Evolutionary conservation across 495 filamentous ascomycete species (phyloP), one percentile per base, ranked within the genome.

Genomic region (Xylaria venustula): DNA sequence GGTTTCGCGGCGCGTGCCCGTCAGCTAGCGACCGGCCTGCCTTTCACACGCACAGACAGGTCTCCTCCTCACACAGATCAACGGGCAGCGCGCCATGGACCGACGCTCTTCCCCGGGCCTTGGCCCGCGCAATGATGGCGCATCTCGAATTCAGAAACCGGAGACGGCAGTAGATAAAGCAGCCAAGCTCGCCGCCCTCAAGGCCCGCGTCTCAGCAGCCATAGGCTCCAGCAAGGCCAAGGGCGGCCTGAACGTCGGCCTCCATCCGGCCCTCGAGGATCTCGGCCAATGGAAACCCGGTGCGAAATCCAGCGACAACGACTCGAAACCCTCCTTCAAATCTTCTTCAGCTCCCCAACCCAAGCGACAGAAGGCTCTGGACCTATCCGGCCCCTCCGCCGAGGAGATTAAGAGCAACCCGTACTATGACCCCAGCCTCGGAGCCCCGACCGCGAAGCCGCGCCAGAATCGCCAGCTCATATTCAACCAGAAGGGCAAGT

Each of bases 401-500:
- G 90, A 92, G 3, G 58, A 68, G 14, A 62, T 69, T 32, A 76
- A 73, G 63, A 85, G 83, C 61, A 97, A 97, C 58, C 93, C 92
- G 2, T 96, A 96, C 67, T 95, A 88, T 60, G 94, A 97, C 67
- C 79, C 88, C 2, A 89, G 76, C 67, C 71, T 92, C 5, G 84
- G 84, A 32, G 81, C 82, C 3, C 84, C 85, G 2, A 77, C 84
- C 7, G 82, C 82, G 25, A 89, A 80, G 50, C 81, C 81, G 22
- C 83, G 91, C 37, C 78, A 88, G 54, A 79, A 89, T 1, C 85
- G 89, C 44, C 85, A 91, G 64, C 83, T 98, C 19, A 73, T 91
- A 11, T 98, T 98, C 81, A 96, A 97, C 75, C 87, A 93, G 67
- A 96, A 96, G 71, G 94, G 94, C 51, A 97, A 97, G 82, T 98